phyloP scores from a whole-genome alignment of 202 grass and related monocot genomes.

The Schoenoplectus triqueter region DNA sequence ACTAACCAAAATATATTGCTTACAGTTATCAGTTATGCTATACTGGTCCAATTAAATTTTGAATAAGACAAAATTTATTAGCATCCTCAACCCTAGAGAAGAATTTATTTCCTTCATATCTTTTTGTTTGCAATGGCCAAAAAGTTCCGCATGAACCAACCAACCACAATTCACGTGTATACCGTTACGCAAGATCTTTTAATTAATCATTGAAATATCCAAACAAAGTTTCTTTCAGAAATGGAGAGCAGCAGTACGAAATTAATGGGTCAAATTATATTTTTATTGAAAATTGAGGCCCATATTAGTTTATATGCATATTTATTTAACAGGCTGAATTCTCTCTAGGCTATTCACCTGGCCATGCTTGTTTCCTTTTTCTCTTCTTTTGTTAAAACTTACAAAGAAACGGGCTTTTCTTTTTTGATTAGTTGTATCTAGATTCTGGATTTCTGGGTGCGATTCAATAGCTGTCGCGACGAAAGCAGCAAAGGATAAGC shows the following conservation, averaged over 20 bases:
- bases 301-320: too few relatives aligned
- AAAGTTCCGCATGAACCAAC: neutral
- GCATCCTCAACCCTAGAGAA: neutral
- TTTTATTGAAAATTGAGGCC: too few relatives aligned
- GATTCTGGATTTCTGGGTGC: neutral
- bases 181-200: neutral
- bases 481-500: slow-evolving; percentile 23
- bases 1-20: neutral
- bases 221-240: too few relatives aligned
- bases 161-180: neutral
- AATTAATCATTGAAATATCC: too few relatives aligned
- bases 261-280: too few relatives aligned
- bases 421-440: neutral
- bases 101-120: neutral
- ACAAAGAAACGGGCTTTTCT: neutral
- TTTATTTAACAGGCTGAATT: neutral
- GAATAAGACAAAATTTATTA: neutral
- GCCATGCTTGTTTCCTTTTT: neutral
- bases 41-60: neutral
- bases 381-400: neutral
- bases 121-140: neutral
- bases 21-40: neutral
- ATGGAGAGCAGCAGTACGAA: too few relatives aligned
- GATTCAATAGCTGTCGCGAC: too few relatives aligned
- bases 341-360: neutral